Conservation (phyloP, 2,329 filamentous ascomycete species). For the Aspergillus sp. region DNA sequence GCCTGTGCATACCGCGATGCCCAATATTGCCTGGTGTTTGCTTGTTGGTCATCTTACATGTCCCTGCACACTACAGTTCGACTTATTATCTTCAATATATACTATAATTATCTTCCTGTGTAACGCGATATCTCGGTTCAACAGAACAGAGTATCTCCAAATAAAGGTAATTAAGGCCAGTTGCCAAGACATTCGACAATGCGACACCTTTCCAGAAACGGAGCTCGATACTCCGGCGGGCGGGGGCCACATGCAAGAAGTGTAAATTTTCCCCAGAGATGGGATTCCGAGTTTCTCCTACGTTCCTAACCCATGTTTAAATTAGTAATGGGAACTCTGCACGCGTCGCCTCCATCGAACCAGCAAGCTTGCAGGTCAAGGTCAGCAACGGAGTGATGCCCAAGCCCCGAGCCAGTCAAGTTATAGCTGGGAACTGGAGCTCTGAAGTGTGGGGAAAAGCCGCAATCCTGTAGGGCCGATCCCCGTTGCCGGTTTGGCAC, state of each 20-base stretch:
- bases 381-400: slow-evolving; percentile 5
- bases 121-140: too few species aligned
- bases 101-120: too few species aligned
- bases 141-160: not conserved
- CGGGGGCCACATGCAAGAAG: not conserved
- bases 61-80: too few species aligned
- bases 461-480: slow-evolving; percentile 27
- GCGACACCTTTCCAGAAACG: not conserved
- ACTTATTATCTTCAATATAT: too few species aligned
- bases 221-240: not conserved
- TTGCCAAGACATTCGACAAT: not conserved
- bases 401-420: slow-evolving; percentile 3
- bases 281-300: not conserved
- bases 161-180: not conserved
- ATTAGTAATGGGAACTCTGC: slow-evolving; percentile 5
- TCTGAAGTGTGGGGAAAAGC: slow-evolving; percentile 20
- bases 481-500: slow-evolving; percentile 25
- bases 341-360: not conserved
- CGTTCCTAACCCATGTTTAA: not conserved
- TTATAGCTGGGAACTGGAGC: not conserved
- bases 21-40: not conserved
- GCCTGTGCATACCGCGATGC: too few species aligned
- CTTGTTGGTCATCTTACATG: not conserved
- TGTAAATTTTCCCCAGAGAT: not conserved
- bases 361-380: not conserved